Base-by-base conservation (phyloP, 2,329 filamentous ascomycete genomes). In the Arthrobotrys pseudoclavata region DNA sequence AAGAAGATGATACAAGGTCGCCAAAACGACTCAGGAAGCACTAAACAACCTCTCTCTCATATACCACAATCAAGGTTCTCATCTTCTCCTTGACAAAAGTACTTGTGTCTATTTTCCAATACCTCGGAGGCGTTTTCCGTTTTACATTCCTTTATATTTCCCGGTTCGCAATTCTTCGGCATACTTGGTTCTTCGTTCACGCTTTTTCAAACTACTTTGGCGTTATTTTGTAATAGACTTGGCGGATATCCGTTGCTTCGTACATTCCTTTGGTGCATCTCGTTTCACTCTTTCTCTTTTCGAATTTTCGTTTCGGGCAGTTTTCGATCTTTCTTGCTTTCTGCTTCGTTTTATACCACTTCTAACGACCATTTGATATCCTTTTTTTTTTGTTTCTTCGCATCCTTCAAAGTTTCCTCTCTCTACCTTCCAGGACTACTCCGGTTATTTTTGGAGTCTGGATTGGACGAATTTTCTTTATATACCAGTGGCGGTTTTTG, bases 211-310 rank as follows among this genome's bases (percentile, higher is more conserved):
- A 66, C 24, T 48, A 40, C 12, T 61, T 29, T 48, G 74, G 74
- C 74, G 74, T 77, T 77, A 42, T 77, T 61, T 77, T 77, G 67
- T 71, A 77, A 77, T 77, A 77, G 74, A 77, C 66, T 61, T 68
- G 74, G 67, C 67, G 74, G 70, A 55, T 64, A 62, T 69, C 66
- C 69, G 69, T 74, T 74, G 67, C 52, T 77, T 77, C 69, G 64
- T 79, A 64, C 69, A 69, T 74, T 72, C 75, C 24, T 79, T 79
- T 79, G 69, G 69, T 79, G 55, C 69, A 50, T 47, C 34, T 64
- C n/a, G 37, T 40, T 40, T 40, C 37, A 40, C 26, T 48, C 24
- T 66, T 69, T 26, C 4, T 34, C 42, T 61, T 31, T 48, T 70
- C 42, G 26, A 53, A 10, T 34, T 26, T 50, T 70, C 45, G 13